phyloP scores from a whole-genome alignment of 371 early-diverging fungal genomes.

The Chytridiales sp. region DNA sequence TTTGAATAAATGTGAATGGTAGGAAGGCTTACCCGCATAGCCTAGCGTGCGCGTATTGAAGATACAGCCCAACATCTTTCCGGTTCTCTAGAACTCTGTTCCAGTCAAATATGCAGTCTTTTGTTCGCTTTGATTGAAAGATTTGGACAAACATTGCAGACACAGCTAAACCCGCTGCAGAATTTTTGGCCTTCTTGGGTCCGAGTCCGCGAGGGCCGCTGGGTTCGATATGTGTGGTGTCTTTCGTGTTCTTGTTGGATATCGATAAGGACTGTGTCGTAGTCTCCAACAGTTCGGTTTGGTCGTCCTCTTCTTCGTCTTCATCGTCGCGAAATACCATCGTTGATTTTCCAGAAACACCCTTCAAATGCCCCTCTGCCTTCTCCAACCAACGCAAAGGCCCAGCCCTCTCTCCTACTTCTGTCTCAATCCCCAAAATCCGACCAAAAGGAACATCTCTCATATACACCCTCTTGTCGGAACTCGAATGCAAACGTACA shows the following conservation, averaged over 20 bases:
- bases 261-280: too few relatives aligned
- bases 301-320: slow-evolving; percentile 4
- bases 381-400: slow-evolving; percentile 11
- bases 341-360: slow-evolving; percentile 10
- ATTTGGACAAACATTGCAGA: slow-evolving; percentile 23
- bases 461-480: too few relatives aligned
- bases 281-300: too few relatives aligned
- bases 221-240: too few relatives aligned
- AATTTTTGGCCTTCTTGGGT: not conserved
- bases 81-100: slow-evolving; percentile 12
- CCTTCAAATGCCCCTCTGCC: not conserved
- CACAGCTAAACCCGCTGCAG: not conserved
- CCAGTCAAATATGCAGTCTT: slow-evolving; percentile 27
- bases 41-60: slow-evolving; percentile 25
- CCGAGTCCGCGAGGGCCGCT: not conserved
- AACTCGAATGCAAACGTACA: too few relatives aligned
- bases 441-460: too few relatives aligned
- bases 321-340: not conserved
- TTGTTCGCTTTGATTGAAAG: slow-evolving; percentile 18
- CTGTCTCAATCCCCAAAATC: too few relatives aligned
- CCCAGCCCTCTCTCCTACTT: too few relatives aligned
- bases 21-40: slow-evolving; percentile 21
- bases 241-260: too few relatives aligned
- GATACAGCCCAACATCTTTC: slow-evolving; percentile 22
- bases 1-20: slow-evolving; percentile 1